Conservation (phyloP, 2,329 filamentous ascomycete genomes). For the Parascedosporium putredinis region DNA sequence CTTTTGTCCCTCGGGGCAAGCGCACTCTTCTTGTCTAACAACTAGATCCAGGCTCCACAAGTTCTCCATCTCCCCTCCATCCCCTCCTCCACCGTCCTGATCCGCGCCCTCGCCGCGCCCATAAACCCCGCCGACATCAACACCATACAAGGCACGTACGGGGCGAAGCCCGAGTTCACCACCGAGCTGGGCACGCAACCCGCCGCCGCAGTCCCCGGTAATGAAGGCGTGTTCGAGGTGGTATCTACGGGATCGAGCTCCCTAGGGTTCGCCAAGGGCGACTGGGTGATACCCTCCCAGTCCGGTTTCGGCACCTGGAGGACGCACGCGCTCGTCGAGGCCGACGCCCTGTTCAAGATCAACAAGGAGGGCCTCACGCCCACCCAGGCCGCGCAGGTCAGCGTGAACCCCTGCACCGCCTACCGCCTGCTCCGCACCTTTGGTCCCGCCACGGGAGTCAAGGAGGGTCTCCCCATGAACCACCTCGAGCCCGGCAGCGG, state of each 20-base stretch:
- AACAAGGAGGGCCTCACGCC: constrained; percentile 61
- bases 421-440: constrained; percentile 89
- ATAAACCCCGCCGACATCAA: constrained; percentile 98
- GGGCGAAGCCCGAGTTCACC: constrained; percentile 69
- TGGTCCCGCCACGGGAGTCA: constrained; percentile 34
- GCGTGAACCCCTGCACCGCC: constrained; percentile 87
- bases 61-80: constrained; percentile 67
- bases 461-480: constrained; percentile 33
- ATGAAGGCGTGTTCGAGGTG: constrained; percentile 93
- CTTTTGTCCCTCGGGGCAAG: not conserved
- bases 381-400: constrained; percentile 75
- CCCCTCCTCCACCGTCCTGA: constrained; percentile 53
- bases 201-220: constrained; percentile 71
- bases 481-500: constrained; percentile 39
- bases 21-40: not conserved
- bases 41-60: constrained; percentile 46
- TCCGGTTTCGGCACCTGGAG: constrained; percentile 90
- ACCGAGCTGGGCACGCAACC: constrained; percentile 64
- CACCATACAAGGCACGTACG: constrained; percentile 94
- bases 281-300: constrained; percentile 85
- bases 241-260: constrained; percentile 52
- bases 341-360: constrained; percentile 53
- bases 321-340: constrained; percentile 67
- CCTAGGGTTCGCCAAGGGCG: constrained; percentile 53
- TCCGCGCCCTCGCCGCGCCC: constrained; percentile 81